Evolutionary conservation across 306 rosid genomes (phyloP).

Genomic region (Casuarina glauca): DNA sequence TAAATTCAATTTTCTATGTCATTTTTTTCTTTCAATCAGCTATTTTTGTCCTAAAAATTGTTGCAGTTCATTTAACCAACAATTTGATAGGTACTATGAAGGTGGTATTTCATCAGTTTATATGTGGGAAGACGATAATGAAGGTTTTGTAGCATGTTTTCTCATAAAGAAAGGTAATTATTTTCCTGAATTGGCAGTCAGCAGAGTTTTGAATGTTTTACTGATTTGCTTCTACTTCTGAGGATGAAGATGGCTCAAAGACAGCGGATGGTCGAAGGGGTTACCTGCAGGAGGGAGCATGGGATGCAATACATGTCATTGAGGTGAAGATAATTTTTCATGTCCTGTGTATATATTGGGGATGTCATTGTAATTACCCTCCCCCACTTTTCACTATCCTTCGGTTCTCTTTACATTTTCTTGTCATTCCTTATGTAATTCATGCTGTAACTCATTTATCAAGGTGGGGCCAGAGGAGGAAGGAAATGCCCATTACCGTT

Average conservation of each 20-base stretch:
- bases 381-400: conserved; percentile 7
- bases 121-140: conserved; percentile 97
- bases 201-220: conserved; percentile 18
- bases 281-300: conserved; percentile 90
- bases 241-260: conserved; percentile 86
- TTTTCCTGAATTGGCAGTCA: conserved; percentile 17
- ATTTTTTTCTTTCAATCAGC: neutral
- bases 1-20: conserved; percentile 8
- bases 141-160: conserved; percentile 87
- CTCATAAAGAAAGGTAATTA: conserved; percentile 83
- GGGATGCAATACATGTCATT: conserved; percentile 99
- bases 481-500: conserved; percentile 70
- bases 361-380: neutral
- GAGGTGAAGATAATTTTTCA: conserved; percentile 53
- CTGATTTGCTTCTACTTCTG: conserved; percentile 37
- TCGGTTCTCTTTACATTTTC: conserved; percentile 4
- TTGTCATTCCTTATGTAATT: neutral
- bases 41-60: conserved; percentile 19
- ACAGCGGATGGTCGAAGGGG: conserved; percentile 95
- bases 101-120: conserved; percentile 99
- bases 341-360: conserved; percentile 8
- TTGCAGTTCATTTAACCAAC: conserved; percentile 52
- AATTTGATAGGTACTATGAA: conserved; percentile 84
- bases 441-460: conserved; percentile 17
- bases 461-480: conserved; percentile 92